Percentiles rank a stretch among this genome's conserved stretches.
Evolutionary conservation across 1,139 yeast species (phyloP).

Genomic region (Lodderomyces pseudojiufengensis): DNA sequence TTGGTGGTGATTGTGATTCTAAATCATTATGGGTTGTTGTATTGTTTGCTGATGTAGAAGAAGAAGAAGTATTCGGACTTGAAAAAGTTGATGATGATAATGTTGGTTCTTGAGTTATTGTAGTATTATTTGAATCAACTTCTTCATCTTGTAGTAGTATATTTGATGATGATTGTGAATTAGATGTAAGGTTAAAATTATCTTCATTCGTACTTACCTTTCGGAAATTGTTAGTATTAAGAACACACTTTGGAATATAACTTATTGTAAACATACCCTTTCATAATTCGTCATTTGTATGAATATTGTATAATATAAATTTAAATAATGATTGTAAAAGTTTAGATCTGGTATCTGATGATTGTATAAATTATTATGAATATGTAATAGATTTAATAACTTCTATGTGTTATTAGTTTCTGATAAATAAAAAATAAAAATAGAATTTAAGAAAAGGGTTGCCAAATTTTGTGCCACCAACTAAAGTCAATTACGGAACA

Average conservation of each 20-base stretch:
- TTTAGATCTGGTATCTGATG: not conserved
- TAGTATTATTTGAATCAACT: slow-evolving; percentile 1
- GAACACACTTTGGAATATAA: no score
- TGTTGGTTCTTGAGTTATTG: slow-evolving; percentile 4
- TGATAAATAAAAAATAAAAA: no score
- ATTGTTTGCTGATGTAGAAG: slow-evolving; percentile 1
- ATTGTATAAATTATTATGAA: no score
- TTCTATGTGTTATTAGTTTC: no score
- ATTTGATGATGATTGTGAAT: not conserved
- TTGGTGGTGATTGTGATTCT: slow-evolving; percentile 13
- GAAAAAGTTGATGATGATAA: slow-evolving; percentile 6
- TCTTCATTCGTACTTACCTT: not conserved
- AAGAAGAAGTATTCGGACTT: slow-evolving; percentile 1
- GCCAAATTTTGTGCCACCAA: no score
- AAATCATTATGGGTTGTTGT: slow-evolving; percentile 4
- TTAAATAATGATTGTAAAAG: no score
- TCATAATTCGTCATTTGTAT: slow-evolving; percentile 5
- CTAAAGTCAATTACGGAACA: no score
- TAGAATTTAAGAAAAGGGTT: no score
- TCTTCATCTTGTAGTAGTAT: not conserved
- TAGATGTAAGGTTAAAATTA: not conserved
- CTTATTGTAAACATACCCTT: slow-evolving; percentile 10
- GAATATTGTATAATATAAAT: not conserved
- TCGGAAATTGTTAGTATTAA: slow-evolving; percentile 1
- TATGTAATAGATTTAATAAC: no score